Evolutionary conservation across 2,329 filamentous ascomycete genomes (phyloP), one percentile per base, ranked within the genome.

Genomic region (Colletotrichum trifolii): DNA sequence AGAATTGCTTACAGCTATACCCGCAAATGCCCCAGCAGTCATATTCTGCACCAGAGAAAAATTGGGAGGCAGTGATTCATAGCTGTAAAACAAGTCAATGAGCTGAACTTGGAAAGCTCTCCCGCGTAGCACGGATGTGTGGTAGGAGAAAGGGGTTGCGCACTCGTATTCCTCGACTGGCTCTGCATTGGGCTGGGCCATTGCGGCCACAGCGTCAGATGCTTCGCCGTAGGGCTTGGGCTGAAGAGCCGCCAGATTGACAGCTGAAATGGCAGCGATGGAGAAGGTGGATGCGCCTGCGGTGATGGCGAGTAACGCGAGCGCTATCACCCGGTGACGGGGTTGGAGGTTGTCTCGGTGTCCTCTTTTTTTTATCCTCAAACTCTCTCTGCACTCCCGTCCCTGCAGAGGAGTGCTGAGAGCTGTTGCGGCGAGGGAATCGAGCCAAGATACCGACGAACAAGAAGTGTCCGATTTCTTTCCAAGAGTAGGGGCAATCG

Each of bases 21-120:
- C 96, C 65, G 96, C 96, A 81, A 98, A 97, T 71, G 96, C 96
- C 77, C 96, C 96, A 60, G 96, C 96, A 69, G 90, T 83, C 94
- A 98, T 97, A 80, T 98, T 99, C 77, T 96, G 93, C 70, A 91
- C 82, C 75, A 98, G 86, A 72, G 94, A 96, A 84, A 97, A 97
- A 81, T 97, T 97, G 70, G 94, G 92, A 69, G 95, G 94, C 63
- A 99, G 88, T 70, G 91, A 90, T 86, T 98, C 95, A 87, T 98
- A 98, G 81, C 87, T 90, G 56, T 46, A 39, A 33, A 67, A 42
- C 35, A 13, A 36, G 45, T 46, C 38, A 53, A 54, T 11, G 15
- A 46, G 46, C 25, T 25, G 25, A 25, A 25, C 25, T 25, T 25
- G 25, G 4, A 25, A 25, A 25, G 25, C 25, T 25, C 25, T 4